A percentile compares a stretch with the other conserved stretches of the same genome.
These are phyloP conservation scores for Euptelea pleiosperma DNA, from an alignment of 164 flowering plant genomes.

Conservation along the genomic window DNA sequence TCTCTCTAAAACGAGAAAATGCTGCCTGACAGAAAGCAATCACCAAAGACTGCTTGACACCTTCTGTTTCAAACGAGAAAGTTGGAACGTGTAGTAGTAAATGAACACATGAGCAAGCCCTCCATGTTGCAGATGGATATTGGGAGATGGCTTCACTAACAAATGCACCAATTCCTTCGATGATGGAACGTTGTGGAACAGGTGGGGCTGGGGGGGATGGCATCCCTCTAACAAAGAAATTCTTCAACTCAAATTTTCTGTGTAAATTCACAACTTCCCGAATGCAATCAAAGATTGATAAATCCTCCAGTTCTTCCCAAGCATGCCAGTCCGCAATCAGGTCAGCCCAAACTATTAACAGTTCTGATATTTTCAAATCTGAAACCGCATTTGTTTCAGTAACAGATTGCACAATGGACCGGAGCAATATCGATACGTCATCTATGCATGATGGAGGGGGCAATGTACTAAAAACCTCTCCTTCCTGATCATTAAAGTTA, in stretches of 20 bases:
- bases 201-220: slow-evolving; percentile 72
- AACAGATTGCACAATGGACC: slow-evolving; percentile 44
- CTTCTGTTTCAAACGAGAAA: slow-evolving; percentile 46
- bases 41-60: slow-evolving; percentile 52
- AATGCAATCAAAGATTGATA: slow-evolving; percentile 54
- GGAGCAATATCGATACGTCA: slow-evolving; percentile 55
- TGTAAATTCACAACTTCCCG: slow-evolving; percentile 50
- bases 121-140: slow-evolving; percentile 68
- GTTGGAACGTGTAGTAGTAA: slow-evolving; percentile 50
- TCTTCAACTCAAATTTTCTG: slow-evolving; percentile 35
- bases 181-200: slow-evolving; percentile 52
- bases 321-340: slow-evolving; percentile 77
- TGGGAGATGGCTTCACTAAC: slow-evolving; percentile 55
- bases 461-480: slow-evolving; percentile 20
- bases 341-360: slow-evolving; percentile 60
- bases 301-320: slow-evolving; percentile 80
- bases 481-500: slow-evolving; percentile 35
- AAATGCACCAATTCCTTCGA: slow-evolving; percentile 61
- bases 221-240: slow-evolving; percentile 38
- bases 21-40: slow-evolving; percentile 45
- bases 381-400: slow-evolving; percentile 23
- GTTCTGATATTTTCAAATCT: slow-evolving; percentile 51
- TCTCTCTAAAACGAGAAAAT: slow-evolving; percentile 49
- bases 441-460: slow-evolving; percentile 56
- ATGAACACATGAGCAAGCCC: slow-evolving; percentile 72